phyloP scores from a whole-genome alignment of 139 green algal species.

The Protoeuglena noctilucae region DNA sequence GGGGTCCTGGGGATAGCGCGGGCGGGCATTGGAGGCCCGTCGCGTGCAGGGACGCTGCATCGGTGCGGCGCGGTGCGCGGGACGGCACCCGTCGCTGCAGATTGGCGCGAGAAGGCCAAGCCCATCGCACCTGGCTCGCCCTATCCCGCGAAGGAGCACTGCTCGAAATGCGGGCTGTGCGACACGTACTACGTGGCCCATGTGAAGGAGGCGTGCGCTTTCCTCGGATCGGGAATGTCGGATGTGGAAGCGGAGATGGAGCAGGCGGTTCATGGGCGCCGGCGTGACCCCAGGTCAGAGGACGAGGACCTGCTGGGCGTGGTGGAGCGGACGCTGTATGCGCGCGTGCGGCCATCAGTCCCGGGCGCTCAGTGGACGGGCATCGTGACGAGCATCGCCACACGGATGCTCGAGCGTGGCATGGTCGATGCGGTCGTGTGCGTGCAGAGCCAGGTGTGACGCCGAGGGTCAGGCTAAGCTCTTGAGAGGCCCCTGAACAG shows the following conservation, averaged over 20 bases:
- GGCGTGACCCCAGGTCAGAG: slow-evolving; percentile 27
- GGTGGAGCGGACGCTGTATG: slow-evolving; percentile 56
- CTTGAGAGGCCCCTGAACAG: too few species aligned
- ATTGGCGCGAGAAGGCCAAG: too few species aligned
- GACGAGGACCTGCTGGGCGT: slow-evolving; percentile 78
- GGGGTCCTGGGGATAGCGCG: too few species aligned
- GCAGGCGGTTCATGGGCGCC: slow-evolving; percentile 36
- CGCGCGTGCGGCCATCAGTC: slow-evolving; percentile 36
- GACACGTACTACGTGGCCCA: slow-evolving; percentile 91
- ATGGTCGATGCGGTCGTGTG: slow-evolving; percentile 90
- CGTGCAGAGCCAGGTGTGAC: slow-evolving; percentile 67
- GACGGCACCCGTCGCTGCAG: too few species aligned
- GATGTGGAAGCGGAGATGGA: slow-evolving; percentile 48
- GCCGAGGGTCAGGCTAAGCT: too few species aligned
- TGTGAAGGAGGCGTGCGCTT: slow-evolving; percentile 89
- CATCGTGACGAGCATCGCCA: slow-evolving; percentile 57
- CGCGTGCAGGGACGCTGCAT: too few species aligned
- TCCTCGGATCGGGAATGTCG: slow-evolving; percentile 78
- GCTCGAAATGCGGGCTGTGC: slow-evolving; percentile 80
- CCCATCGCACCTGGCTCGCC: too few species aligned
- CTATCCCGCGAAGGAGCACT: slow-evolving; percentile 78
- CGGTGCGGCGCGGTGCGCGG: too few species aligned
- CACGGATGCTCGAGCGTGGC: slow-evolving; percentile 23
- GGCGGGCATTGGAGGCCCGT: too few species aligned
- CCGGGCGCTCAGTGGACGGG: slow-evolving; percentile 89